phyloP scores from a whole-genome alignment of 305 asterid species.

The Nicotiana rustica region DNA sequence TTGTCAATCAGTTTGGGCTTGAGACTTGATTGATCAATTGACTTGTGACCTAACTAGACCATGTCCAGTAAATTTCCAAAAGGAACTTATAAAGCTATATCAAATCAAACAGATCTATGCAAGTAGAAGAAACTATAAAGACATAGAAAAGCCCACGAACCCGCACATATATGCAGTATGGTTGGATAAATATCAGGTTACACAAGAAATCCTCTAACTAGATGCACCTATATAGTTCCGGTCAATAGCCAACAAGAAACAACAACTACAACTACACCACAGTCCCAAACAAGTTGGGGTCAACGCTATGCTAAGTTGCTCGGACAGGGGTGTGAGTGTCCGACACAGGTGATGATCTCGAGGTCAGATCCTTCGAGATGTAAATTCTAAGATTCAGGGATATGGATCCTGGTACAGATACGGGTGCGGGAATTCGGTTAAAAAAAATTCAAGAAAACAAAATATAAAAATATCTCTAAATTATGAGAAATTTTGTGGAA shows the following conservation, averaged over 20 bases:
- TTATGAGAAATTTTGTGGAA: too few species aligned
- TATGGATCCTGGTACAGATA: too few species aligned
- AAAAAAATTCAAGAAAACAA: too few species aligned
- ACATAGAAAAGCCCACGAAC: neutral
- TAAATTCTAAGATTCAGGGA: too few species aligned
- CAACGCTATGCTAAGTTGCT: too few species aligned
- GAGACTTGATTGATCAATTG: neutral
- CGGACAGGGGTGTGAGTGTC: too few species aligned
- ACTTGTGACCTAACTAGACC: slow-evolving; percentile 26
- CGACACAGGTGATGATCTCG: too few species aligned
- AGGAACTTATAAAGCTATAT: neutral
- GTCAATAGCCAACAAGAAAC: neutral
- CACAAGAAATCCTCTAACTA: slow-evolving; percentile 20
- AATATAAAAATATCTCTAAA: too few species aligned
- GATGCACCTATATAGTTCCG: neutral
- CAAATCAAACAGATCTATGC: neutral
- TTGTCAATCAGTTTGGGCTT: neutral
- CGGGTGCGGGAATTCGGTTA: too few species aligned
- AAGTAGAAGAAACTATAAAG: neutral
- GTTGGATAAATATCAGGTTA: slow-evolving; percentile 10
- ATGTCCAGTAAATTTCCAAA: neutral
- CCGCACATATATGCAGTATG: neutral
- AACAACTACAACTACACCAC: too few species aligned
- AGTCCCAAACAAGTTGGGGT: too few species aligned
- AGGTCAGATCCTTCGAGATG: too few species aligned